Conservation (phyloP, 208 protist species). For the Leishmania major region DNA sequence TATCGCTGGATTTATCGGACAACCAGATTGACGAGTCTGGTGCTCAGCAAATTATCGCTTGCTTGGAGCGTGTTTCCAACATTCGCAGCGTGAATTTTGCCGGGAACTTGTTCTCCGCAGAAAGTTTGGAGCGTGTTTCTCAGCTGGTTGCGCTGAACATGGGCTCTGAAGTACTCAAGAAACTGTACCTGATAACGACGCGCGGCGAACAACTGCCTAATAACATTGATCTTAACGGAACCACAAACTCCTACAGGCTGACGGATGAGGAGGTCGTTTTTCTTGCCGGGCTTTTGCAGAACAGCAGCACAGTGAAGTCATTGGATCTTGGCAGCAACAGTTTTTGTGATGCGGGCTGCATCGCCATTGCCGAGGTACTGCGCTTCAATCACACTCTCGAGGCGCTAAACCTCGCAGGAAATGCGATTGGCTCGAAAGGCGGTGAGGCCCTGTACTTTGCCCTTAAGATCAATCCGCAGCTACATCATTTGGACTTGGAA, state of each 20-base stretch:
- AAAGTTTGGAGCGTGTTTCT: conserved; percentile 44
- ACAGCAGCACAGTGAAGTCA: conserved; percentile 47
- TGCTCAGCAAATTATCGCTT: conserved; percentile 46
- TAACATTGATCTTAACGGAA: conserved; percentile 71
- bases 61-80: conserved; percentile 46
- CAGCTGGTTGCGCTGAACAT: conserved; percentile 76
- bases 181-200: conserved; percentile 47
- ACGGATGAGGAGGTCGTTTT: conserved; percentile 70
- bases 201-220: conserved; percentile 42
- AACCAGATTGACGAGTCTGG: conserved; percentile 78
- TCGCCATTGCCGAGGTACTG: conserved; percentile 79
- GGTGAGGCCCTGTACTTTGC: conserved; percentile 77
- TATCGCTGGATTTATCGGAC: conserved; percentile 60
- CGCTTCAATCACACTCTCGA: conserved; percentile 73
- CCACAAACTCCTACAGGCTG: conserved; percentile 44
- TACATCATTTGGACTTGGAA: conserved; percentile 66
- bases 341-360: conserved; percentile 74
- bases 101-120: conserved; percentile 60
- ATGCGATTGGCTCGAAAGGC: conserved; percentile 63
- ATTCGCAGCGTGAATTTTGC: conserved; percentile 44
- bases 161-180: conserved; percentile 69
- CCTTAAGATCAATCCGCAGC: conserved; percentile 77
- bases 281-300: conserved; percentile 55
- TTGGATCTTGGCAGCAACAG: conserved; percentile 80
- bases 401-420: conserved; percentile 75